phyloP scores from a whole-genome alignment of 2,329 filamentous ascomycete species.

The Talaromyces marneffei region DNA sequence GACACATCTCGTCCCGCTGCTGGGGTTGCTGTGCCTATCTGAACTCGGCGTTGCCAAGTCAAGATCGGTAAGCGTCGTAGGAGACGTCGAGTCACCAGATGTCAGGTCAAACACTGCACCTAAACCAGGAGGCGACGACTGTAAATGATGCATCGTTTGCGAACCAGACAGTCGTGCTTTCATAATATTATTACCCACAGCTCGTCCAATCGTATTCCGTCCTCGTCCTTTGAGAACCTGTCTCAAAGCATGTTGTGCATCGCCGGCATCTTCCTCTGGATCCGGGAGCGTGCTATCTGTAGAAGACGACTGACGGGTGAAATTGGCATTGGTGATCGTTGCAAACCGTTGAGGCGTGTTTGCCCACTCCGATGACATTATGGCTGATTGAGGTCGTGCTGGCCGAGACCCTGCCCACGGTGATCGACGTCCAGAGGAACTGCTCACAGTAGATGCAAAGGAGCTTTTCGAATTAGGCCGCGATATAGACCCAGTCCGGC shows the following conservation, averaged over 20 bases:
- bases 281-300: conserved; percentile 23
- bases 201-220: conserved; percentile 25
- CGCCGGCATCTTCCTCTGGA: conserved; percentile 27
- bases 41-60: conserved; percentile 49
- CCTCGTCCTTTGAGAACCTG: conserved; percentile 38
- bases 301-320: conserved; percentile 27
- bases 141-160: conserved; percentile 32
- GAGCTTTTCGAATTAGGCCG: conserved; percentile 41
- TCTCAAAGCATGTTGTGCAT: conserved; percentile 45
- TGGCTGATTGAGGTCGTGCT: conserved; percentile 22
- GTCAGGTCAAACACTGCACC: conserved; percentile 33
- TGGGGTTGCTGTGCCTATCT: conserved; percentile 48
- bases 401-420: conserved; percentile 35
- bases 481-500: conserved; percentile 32
- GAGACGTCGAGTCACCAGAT: conserved; percentile 39
- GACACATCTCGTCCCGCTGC: conserved; percentile 52
- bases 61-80: conserved; percentile 47
- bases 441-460: conserved; percentile 37
- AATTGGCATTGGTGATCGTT: conserved; percentile 26
- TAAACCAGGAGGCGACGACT: conserved; percentile 41
- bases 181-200: conserved; percentile 20
- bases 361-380: conserved; percentile 24
- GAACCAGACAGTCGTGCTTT: conserved; percentile 23
- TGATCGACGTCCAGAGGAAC: conserved; percentile 37
- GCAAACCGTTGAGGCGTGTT: conserved; percentile 33